A percentile compares a stretch with the other conserved stretches of the same genome.
These are phyloP conservation scores for Geotrichum citri-aurantii DNA, from an alignment of 1,139 yeast genomes.

Conservation along the genomic window DNA sequence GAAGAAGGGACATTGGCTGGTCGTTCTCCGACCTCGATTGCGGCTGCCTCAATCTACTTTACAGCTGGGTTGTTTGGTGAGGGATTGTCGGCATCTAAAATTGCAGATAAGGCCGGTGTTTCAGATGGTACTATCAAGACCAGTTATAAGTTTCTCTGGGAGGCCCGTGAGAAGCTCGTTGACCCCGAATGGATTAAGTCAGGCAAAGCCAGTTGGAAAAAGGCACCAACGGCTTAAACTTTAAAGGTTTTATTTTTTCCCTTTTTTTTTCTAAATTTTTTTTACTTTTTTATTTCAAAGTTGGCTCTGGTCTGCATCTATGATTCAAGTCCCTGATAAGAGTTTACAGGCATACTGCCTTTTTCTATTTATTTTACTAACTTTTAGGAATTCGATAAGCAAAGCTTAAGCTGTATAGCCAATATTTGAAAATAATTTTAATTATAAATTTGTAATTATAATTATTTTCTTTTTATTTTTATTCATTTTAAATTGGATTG, in stretches of 20 bases:
- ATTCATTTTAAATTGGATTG: background rate
- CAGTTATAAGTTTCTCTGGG: slow-evolving; percentile 75
- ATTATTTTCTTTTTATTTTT: background rate
- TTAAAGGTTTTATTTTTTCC: slow-evolving; percentile 28
- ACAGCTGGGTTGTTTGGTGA: slow-evolving; percentile 76
- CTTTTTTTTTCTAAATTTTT: background rate
- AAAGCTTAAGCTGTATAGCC: background rate
- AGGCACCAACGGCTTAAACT: slow-evolving; percentile 41
- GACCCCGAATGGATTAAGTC: slow-evolving; percentile 72
- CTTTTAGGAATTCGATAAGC: background rate
- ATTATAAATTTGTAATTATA: background rate
- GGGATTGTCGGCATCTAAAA: slow-evolving; percentile 59
- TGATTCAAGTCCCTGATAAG: background rate
- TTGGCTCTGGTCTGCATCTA: background rate
- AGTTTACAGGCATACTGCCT: background rate
- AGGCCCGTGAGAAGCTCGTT: slow-evolving; percentile 62
- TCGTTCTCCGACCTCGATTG: slow-evolving; percentile 93
- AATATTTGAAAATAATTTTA: background rate
- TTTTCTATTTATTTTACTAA: background rate
- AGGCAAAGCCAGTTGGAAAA: slow-evolving; percentile 55
- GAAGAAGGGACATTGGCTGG: slow-evolving; percentile 94
- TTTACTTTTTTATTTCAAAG: background rate
- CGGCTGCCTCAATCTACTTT: slow-evolving; percentile 95
- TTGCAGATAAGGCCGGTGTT: slow-evolving; percentile 91
- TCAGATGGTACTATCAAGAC: slow-evolving; percentile 97